These are phyloP conservation scores for Parmales sp. DNA, from an alignment of 108 stramenopile genomes.

Conservation along the genomic window DNA sequence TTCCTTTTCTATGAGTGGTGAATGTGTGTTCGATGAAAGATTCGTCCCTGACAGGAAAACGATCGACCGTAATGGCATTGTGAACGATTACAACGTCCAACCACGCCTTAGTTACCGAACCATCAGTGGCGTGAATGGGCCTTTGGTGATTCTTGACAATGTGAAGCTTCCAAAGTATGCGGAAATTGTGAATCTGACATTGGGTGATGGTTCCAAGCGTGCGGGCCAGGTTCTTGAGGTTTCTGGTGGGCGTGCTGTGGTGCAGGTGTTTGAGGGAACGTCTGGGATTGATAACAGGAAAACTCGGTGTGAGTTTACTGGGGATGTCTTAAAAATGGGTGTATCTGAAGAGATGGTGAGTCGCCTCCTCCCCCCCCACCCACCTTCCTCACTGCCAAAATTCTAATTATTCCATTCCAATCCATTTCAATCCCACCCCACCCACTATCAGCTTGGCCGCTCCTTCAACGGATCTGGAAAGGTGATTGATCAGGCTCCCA, in stretches of 20 bases:
- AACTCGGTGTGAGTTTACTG: conserved; percentile 93
- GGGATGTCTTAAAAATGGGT: conserved; percentile 96
- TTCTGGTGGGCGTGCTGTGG: conserved; percentile 89
- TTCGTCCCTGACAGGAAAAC: conserved; percentile 67
- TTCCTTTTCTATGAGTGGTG: no score
- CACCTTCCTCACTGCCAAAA: no score
- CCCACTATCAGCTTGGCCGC: no score
- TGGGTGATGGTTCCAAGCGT: conserved; percentile 86
- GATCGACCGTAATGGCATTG: conserved; percentile 63
- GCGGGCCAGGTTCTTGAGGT: conserved; percentile 97
- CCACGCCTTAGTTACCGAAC: conserved; percentile 62
- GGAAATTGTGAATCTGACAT: conserved; percentile 95
- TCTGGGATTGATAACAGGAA: conserved; percentile 98
- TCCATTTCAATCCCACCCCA: no score
- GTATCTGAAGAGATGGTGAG: conserved; percentile 96
- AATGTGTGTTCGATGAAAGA: conserved; percentile 61
- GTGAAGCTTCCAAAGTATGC: conserved; percentile 97
- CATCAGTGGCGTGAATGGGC: conserved; percentile 97
- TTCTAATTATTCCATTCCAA: no score
- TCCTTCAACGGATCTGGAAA: conserved; percentile 98
- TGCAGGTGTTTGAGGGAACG: conserved; percentile 99
- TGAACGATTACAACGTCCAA: conserved; percentile 75
- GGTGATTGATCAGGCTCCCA: conserved; percentile 87
- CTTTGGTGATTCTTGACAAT: conserved; percentile 97
- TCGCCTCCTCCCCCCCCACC: no score